Percentiles rank a stretch among this genome's conserved stretches.
Evolutionary conservation across 1,284 basidiomycete genomes (phyloP).

Genomic region (Ceratobasidium sp.): DNA sequence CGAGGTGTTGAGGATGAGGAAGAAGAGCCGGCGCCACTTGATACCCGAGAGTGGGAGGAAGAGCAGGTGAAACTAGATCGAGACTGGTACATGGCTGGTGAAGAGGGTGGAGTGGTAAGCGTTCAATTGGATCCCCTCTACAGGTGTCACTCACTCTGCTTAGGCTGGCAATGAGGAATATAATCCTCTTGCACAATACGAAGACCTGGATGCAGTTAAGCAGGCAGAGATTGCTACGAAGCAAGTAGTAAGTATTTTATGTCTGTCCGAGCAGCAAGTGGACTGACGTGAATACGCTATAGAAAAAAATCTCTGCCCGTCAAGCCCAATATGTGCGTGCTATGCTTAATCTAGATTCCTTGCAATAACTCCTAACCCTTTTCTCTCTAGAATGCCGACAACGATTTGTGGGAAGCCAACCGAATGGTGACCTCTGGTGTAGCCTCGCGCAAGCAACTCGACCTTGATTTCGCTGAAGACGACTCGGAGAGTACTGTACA

Average conservation of each 20-base stretch:
- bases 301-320: slow-evolving; percentile 88
- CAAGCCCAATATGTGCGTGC: slow-evolving; percentile 90
- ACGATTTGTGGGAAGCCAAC: slow-evolving; percentile 98
- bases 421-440: slow-evolving; percentile 96
- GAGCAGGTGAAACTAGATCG: slow-evolving; percentile 89
- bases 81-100: slow-evolving; percentile 88
- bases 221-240: slow-evolving; percentile 84
- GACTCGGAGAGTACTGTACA: slow-evolving; percentile 96
- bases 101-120: slow-evolving; percentile 81
- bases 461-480: slow-evolving; percentile 89
- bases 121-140: not conserved
- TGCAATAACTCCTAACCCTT: slow-evolving; percentile 38
- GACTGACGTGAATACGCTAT: slow-evolving; percentile 42
- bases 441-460: slow-evolving; percentile 84
- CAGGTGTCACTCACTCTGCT: slow-evolving; percentile 35
- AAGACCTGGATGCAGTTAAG: slow-evolving; percentile 76
- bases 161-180: slow-evolving; percentile 84
- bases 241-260: slow-evolving; percentile 65
- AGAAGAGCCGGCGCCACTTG: slow-evolving; percentile 63
- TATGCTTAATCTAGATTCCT: not conserved
- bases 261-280: slow-evolving; percentile 11
- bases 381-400: slow-evolving; percentile 84
- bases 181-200: slow-evolving; percentile 93
- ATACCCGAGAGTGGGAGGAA: slow-evolving; percentile 91
- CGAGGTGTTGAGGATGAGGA: slow-evolving; percentile 67